Evolutionary conservation across 495 filamentous ascomycete species (phyloP), one percentile per base, ranked within the genome.

Genomic region (Podospora australis): DNA sequence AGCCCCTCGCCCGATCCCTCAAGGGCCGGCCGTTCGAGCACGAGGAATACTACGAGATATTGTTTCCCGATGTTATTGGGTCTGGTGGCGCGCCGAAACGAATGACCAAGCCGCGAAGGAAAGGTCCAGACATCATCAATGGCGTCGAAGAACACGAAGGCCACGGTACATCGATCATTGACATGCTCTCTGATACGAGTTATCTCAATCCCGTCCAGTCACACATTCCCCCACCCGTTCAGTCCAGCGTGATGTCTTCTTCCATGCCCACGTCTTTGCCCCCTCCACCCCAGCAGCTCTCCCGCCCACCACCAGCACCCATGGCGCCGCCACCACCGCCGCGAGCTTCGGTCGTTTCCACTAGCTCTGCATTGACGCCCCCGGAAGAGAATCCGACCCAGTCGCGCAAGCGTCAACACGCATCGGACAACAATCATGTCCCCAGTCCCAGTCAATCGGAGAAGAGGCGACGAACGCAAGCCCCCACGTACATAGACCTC

Each of bases 41-140:
- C 53, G 72, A 75, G 53, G 67, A 73, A 14, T 74, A 65, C 53
- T 72, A 72, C 68, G 69, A 74, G 53, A 65, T 73, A 35, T 57
- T 75, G 10, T 75, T 71, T 29, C 71, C 69, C 24, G 72, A 75
- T 40, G 72, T 75, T 23, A 63, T 72, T 20, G 72, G 72, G 7
- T 73, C 72, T 2, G 70, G 72, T 23, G 72, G 72, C 21, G 71
- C 69, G 2, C 72, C 72, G 2, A 75, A 75, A 50, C 67, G 72
- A 4, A 62, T 73, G 21, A 75, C 72, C 44, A 75, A 72, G 52
- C 65, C 70, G 23, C 62, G 70, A 20, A 57, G 67, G 7, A 70
- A 66, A 41, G 61, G 63, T 20, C 52, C 58, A 6, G 65, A 74
- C 38, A 60, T 26, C 20, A 17, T 54, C 32, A 57, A 47, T 11